Evolutionary conservation across 805 yeast species (phyloP).

Genomic region (Priceomyces melissophilus): DNA sequence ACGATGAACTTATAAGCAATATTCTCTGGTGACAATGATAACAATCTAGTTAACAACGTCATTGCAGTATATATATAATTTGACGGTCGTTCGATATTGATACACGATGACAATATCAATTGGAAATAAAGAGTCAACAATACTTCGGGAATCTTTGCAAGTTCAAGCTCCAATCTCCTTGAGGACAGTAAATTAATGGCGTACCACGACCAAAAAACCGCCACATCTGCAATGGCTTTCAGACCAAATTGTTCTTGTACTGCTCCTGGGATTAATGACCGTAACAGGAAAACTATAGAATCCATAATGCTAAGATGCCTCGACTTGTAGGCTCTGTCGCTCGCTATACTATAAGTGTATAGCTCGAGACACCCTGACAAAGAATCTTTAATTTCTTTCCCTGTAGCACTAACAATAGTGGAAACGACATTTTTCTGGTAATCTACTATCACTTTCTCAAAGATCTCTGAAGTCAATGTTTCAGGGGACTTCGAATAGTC

Average conservation of each 20-base stretch:
- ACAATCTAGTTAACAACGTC: conserved; percentile 60
- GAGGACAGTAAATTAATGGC: conserved; percentile 20
- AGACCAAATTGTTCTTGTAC: conserved; percentile 22
- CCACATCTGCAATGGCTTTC: conserved; percentile 23
- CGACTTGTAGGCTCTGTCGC: conserved; percentile 13
- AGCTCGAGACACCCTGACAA: conserved; percentile 24
- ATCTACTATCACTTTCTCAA: conserved; percentile 37
- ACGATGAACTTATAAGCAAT: conserved; percentile 56
- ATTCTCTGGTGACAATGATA: conserved; percentile 56
- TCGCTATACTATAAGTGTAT: conserved; percentile 15
- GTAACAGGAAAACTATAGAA: conserved; percentile 20
- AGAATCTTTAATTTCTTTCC: conserved; percentile 27
- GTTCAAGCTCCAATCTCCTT: conserved; percentile 23
- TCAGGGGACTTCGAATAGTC: conserved; percentile 20
- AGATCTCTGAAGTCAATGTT: conserved; percentile 33
- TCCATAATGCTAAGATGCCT: conserved; percentile 16
- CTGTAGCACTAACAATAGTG: conserved; percentile 23
- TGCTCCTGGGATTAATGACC: conserved; percentile 34
- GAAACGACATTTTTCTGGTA: conserved; percentile 34
- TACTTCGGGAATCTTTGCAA: conserved; percentile 27
- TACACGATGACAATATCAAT: conserved; percentile 20
- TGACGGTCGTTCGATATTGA: conserved; percentile 17
- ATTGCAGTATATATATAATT: conserved; percentile 43
- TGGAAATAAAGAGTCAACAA: conserved; percentile 31
- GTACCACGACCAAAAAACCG: conserved; percentile 38